A percentile compares a stretch with the other conserved stretches of the same genome.
These are phyloP conservation scores for Antrodiella citrinella DNA, from an alignment of 768 basidiomycete genomes.

Conservation along the genomic window DNA sequence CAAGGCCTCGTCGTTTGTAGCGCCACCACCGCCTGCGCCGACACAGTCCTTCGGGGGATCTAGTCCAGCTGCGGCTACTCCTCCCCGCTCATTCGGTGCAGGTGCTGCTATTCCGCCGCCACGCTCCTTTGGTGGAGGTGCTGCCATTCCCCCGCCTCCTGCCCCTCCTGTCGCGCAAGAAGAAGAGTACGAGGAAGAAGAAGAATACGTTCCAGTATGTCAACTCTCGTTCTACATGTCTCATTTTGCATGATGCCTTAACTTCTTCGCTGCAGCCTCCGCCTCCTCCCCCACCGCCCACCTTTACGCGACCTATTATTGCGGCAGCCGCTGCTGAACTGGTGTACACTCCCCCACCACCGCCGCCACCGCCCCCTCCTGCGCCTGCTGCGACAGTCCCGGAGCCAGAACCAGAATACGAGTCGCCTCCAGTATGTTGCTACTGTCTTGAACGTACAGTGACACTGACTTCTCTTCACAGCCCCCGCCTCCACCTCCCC, in stretches of 20 bases:
- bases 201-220: slow-evolving; percentile 14
- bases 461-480: neutral
- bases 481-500: slow-evolving; percentile 28
- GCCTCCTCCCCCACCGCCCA: slow-evolving; percentile 14
- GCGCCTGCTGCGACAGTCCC: slow-evolving; percentile 13
- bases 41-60: slow-evolving; percentile 3
- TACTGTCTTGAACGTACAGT: neutral
- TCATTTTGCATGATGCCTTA: neutral
- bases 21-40: slow-evolving; percentile 18
- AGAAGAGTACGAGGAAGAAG: slow-evolving; percentile 22
- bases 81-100: too few species aligned
- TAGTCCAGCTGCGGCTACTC: slow-evolving; percentile 9
- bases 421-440: slow-evolving; percentile 24
- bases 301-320: slow-evolving; percentile 8
- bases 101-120: slow-evolving; percentile 33
- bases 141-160: slow-evolving; percentile 7
- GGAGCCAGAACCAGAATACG: slow-evolving; percentile 18
- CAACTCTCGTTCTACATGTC: neutral
- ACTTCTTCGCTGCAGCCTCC: slow-evolving; percentile 9
- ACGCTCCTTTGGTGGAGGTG: slow-evolving; percentile 35
- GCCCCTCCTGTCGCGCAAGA: slow-evolving; percentile 5
- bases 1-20: slow-evolving; percentile 41
- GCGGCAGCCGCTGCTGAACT: slow-evolving; percentile 5
- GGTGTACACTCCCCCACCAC: slow-evolving; percentile 26
- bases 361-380: slow-evolving; percentile 22